Conservation (phyloP, 2,329 filamentous ascomycete species). For the Fusarium beomiforme region DNA sequence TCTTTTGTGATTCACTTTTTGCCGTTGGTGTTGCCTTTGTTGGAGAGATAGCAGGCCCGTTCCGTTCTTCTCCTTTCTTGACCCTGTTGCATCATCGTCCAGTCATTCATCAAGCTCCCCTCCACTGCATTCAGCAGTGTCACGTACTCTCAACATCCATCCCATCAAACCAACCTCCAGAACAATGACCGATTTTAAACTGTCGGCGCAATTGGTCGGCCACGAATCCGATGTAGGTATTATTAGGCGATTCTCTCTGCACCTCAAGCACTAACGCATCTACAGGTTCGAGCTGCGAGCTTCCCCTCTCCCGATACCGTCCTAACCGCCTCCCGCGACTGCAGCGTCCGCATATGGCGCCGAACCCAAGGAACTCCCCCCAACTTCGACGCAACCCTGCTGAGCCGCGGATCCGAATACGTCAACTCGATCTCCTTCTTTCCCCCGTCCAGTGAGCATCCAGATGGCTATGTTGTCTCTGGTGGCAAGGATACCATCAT, state of each 20-base stretch:
- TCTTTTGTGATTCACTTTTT: constrained; percentile 4
- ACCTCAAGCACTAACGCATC: constrained; percentile 19
- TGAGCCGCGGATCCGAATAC: constrained; percentile 83
- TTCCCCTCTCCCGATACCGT: constrained; percentile 79
- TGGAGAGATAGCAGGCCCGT: constrained; percentile 20
- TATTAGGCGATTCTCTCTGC: neutral
- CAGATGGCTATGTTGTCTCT: constrained; percentile 85
- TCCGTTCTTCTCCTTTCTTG: constrained; percentile 13
- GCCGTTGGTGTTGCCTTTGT: neutral
- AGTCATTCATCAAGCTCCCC: constrained; percentile 14
- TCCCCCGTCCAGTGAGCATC: constrained; percentile 72
- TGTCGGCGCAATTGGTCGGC: constrained; percentile 87
- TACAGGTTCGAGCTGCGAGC: constrained; percentile 84
- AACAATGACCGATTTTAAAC: constrained; percentile 82
- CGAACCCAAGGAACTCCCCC: constrained; percentile 72
- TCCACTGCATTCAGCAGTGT: constrained; percentile 21
- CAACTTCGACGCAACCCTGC: constrained; percentile 79
- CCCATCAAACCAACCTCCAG: constrained; percentile 53
- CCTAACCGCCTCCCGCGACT: constrained; percentile 90
- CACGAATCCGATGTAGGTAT: constrained; percentile 90
- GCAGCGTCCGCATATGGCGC: constrained; percentile 88
- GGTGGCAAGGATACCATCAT: constrained; percentile 94
- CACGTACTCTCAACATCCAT: constrained; percentile 49
- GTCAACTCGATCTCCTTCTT: constrained; percentile 87
- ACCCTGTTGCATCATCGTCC: constrained; percentile 5